Conservation (phyloP, 2,329 filamentous ascomycete species). For the Fusarium odoratissimum region DNA sequence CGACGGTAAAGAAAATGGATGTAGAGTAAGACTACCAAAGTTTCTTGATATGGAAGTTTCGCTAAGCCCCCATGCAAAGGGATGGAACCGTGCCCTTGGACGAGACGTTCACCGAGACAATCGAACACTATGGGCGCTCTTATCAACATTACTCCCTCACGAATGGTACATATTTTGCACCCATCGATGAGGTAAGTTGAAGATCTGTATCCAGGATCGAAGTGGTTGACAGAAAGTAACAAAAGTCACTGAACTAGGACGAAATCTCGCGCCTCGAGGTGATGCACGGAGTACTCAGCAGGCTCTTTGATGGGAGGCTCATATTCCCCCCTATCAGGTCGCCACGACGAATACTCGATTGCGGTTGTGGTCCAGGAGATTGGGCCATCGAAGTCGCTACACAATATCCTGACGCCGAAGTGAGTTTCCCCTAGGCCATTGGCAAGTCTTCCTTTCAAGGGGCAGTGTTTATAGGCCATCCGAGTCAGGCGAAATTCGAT, state of each 20-base stretch:
- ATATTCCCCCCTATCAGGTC: constrained; percentile 75
- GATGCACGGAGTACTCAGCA: constrained; percentile 71
- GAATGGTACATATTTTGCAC: constrained; percentile 73
- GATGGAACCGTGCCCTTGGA: constrained; percentile 66
- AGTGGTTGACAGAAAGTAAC: constrained; percentile 21
- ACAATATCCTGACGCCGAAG: constrained; percentile 72
- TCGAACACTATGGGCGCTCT: constrained; percentile 70
- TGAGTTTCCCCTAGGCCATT: constrained; percentile 49
- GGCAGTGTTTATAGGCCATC: neutral
- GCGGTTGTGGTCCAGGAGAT: constrained; percentile 76
- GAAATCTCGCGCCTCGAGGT: constrained; percentile 74
- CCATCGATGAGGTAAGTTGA: constrained; percentile 74
- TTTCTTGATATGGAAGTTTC: constrained; percentile 10
- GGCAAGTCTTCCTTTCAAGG: neutral
- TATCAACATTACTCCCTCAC: constrained; percentile 76
- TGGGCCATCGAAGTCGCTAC: constrained; percentile 78
- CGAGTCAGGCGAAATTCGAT: neutral
- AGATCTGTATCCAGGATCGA: neutral
- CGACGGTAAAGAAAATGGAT: constrained; percentile 43
- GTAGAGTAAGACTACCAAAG: constrained; percentile 46
- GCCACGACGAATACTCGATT: constrained; percentile 73
- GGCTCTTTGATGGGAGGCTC: constrained; percentile 73
- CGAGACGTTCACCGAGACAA: constrained; percentile 67
- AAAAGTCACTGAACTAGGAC: constrained; percentile 61
- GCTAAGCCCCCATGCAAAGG: constrained; percentile 51